Conservation (phyloP, 768 basidiomycete species). For the Suillus ampliporus region DNA sequence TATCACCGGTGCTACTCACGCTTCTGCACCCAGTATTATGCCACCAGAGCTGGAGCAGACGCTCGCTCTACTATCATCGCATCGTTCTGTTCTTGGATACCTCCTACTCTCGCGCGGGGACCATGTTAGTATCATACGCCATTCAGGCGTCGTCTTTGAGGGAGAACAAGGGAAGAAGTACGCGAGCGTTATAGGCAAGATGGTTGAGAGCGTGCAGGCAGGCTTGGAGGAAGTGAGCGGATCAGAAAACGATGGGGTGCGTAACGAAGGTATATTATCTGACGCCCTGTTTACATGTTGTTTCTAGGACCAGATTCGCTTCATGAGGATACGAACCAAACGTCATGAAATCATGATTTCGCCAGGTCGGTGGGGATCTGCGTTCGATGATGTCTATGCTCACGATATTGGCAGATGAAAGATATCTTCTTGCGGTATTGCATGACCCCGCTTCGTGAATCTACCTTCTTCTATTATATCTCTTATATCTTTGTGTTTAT, state of each 20-base stretch:
- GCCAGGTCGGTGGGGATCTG: constrained; percentile 64
- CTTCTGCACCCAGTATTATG: constrained; percentile 46
- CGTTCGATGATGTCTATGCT: background rate
- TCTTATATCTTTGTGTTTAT: constrained; percentile 3
- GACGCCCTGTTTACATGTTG: background rate
- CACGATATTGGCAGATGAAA: constrained; percentile 57
- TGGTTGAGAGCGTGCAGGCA: constrained; percentile 78
- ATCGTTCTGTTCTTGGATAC: constrained; percentile 87
- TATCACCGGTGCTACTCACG: constrained; percentile 13
- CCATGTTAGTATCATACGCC: constrained; percentile 79
- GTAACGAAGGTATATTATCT: constrained; percentile 30
- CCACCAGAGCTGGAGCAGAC: constrained; percentile 87
- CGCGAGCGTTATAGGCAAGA: constrained; percentile 70
- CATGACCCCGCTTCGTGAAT: constrained; percentile 68
- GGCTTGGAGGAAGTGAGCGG: constrained; percentile 80
- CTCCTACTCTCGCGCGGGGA: constrained; percentile 78
- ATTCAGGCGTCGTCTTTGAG: constrained; percentile 85
- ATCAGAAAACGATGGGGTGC: constrained; percentile 62
- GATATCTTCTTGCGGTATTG: constrained; percentile 82
- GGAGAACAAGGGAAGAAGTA: constrained; percentile 83
- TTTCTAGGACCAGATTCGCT: constrained; percentile 79
- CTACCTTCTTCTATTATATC: background rate
- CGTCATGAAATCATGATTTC: constrained; percentile 95
- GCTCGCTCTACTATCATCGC: constrained; percentile 73
- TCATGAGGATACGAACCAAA: constrained; percentile 90